These are phyloP conservation scores for Herpotrichia juniperi DNA, from an alignment of 2,329 filamentous ascomycete species.

Conservation along the genomic window DNA sequence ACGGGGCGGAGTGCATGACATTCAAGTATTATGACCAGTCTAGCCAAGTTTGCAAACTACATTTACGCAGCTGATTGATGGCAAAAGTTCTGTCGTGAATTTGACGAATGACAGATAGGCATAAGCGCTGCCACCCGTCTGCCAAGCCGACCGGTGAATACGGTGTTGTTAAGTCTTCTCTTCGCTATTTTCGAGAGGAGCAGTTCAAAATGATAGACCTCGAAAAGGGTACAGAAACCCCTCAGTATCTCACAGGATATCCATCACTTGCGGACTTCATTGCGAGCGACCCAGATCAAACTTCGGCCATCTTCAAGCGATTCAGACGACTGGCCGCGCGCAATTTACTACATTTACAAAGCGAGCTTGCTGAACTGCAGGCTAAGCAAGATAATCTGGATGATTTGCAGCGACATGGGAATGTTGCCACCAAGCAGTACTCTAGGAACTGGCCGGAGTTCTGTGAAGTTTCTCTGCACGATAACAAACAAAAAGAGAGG, in stretches of 20 bases:
- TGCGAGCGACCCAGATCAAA: conserved; percentile 25
- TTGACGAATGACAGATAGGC: too few species aligned
- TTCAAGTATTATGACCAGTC: too few species aligned
- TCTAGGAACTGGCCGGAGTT: conserved; percentile 8
- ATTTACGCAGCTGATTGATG: too few species aligned
- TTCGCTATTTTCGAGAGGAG: too few species aligned
- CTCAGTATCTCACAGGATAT: conserved; percentile 17
- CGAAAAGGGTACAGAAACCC: too few species aligned
- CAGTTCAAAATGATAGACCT: too few species aligned
- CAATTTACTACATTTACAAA: conserved; percentile 32
- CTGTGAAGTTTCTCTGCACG: not conserved
- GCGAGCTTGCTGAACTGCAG: conserved; percentile 24
- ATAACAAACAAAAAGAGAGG: conserved; percentile 4
- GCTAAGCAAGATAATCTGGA: conserved; percentile 22
- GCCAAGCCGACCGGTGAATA: too few species aligned
- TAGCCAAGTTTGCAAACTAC: too few species aligned
- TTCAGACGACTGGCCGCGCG: conserved; percentile 26
- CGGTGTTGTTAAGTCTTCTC: too few species aligned
- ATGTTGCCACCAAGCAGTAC: conserved; percentile 3
- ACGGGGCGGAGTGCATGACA: too few species aligned
- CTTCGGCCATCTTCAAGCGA: conserved; percentile 21
- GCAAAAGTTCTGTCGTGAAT: too few species aligned
- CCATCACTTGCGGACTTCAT: conserved; percentile 27
- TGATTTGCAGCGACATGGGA: conserved; percentile 12
- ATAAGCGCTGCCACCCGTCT: too few species aligned